These are phyloP conservation scores for Boeremia exigua DNA, from an alignment of 2,329 filamentous ascomycete genomes.

Conservation along the genomic window DNA sequence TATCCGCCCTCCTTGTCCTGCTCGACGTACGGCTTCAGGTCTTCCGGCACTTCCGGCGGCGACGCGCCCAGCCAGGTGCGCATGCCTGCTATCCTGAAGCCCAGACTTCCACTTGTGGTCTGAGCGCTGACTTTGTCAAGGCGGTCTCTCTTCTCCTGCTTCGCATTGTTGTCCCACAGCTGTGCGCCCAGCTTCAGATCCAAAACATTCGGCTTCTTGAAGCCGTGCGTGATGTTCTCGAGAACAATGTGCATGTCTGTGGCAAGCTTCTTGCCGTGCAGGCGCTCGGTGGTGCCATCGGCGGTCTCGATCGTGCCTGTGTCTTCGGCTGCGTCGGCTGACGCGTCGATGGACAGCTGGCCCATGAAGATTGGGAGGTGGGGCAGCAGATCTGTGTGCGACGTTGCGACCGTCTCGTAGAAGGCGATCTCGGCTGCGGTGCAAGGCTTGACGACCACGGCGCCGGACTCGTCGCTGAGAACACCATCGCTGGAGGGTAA, in stretches of 20 bases:
- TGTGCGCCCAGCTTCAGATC: slow-evolving; percentile 90
- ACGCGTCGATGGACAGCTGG: slow-evolving; percentile 65
- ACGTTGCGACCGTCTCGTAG: slow-evolving; percentile 74
- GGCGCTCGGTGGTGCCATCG: slow-evolving; percentile 40
- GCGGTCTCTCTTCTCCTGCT: slow-evolving; percentile 62
- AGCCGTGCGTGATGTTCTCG: slow-evolving; percentile 82
- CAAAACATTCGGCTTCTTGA: slow-evolving; percentile 84
- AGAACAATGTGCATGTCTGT: slow-evolving; percentile 84
- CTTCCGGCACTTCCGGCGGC: slow-evolving; percentile 27
- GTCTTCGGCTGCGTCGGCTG: slow-evolving; percentile 25
- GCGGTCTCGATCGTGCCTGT: slow-evolving; percentile 38
- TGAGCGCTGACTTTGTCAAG: slow-evolving; percentile 65
- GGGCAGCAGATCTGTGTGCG: slow-evolving; percentile 75
- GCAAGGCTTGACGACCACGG: slow-evolving; percentile 93
- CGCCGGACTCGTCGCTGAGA: slow-evolving; percentile 80
- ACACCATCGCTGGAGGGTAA: slow-evolving; percentile 76
- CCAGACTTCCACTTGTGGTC: slow-evolving; percentile 65
- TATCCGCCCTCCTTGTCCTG: slow-evolving; percentile 59
- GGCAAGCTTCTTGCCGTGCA: slow-evolving; percentile 68
- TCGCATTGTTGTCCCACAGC: slow-evolving; percentile 79
- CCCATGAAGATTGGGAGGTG: slow-evolving; percentile 89
- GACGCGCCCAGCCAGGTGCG: slow-evolving; percentile 58
- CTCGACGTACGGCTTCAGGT: slow-evolving; percentile 40
- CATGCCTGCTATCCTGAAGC: slow-evolving; percentile 71
- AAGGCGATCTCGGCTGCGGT: slow-evolving; percentile 85